Base-by-base conservation (phyloP, 2,329 filamentous ascomycete genomes). In the Tolypocladium nubicola region DNA sequence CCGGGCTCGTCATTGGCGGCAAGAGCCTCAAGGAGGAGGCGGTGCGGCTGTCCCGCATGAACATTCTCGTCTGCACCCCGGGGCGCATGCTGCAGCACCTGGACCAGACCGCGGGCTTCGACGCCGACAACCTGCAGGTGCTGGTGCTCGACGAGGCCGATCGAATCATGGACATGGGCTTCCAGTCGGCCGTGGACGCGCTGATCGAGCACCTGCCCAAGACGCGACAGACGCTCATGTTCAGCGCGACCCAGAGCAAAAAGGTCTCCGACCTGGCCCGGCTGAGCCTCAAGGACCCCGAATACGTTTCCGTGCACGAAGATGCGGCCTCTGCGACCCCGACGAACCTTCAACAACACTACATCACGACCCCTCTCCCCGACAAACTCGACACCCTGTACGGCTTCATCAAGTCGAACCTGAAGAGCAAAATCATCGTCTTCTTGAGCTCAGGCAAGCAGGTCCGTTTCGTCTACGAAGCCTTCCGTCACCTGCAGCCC, bases 101-200 rank as follows among this genome's bases (percentile, higher is more conserved):
- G 66, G 93, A 96, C 67, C 92, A 97, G 76, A 97, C 93, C 0
- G 89, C 90, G 0, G 85, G 87, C 21, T 88, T 99, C 68, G 90
- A 93, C 62, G 88, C 93, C 61, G 88, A 94, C 69, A 94, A 96
- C 69, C 72, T 99, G 61, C 90, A 96, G 74, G 89, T 99, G 70
- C 76, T 99, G 54, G 92, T 99, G 0, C 78, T 99, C 57, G 94
- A 99, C 66, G 94, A 99, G 72, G 94, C 94, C 3, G 94, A 99
- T 71, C 84, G 94, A 43, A 97, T 97, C 67, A 85, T 99, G 81
- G 94, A 99, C 68, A 94, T 97, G 90, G 94, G 94, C 6, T 99
- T 99, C 70, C 87, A 96, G 71, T 78, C 80, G 6, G 90, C 90
- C 1, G 86, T 99, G 4, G 94, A 99, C 72, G 94, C 94, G 0